These are phyloP conservation scores for Dictyophora rubrovolvata DNA, from an alignment of 768 basidiomycete species.

Conservation along the genomic window DNA sequence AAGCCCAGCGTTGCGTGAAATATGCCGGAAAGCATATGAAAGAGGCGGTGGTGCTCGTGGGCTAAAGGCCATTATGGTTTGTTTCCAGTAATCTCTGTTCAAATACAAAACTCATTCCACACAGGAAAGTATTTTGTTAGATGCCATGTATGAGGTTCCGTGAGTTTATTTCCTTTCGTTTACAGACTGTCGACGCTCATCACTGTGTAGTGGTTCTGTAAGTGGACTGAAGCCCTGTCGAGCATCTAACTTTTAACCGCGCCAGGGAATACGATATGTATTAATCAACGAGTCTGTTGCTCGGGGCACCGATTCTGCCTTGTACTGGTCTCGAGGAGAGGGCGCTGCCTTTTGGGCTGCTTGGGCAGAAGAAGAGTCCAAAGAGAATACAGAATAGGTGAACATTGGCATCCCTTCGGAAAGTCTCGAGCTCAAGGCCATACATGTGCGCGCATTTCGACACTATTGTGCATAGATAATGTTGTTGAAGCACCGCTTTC, in stretches of 20 bases:
- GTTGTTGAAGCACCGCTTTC: too few relatives aligned
- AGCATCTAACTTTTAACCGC: not conserved
- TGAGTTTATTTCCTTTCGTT: constrained; percentile 33
- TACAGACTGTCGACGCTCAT: constrained; percentile 1
- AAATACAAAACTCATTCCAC: not conserved
- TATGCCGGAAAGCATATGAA: constrained; percentile 68
- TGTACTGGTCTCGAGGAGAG: constrained; percentile 69
- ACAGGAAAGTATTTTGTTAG: constrained; percentile 72
- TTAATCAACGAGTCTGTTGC: constrained; percentile 68
- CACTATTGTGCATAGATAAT: too few relatives aligned
- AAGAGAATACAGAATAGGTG: constrained; percentile 12
- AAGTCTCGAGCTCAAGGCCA: too few relatives aligned
- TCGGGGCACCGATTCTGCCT: constrained; percentile 46
- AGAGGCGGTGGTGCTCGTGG: constrained; percentile 88
- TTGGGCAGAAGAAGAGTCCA: constrained; percentile 59
- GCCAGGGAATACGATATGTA: constrained; percentile 69
- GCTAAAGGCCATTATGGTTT: constrained; percentile 78
- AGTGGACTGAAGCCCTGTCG: constrained; percentile 16
- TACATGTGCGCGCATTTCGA: too few relatives aligned
- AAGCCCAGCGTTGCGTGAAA: constrained; percentile 63
- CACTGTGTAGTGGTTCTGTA: constrained; percentile 50
- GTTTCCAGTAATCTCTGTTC: not conserved
- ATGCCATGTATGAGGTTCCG: constrained; percentile 91
- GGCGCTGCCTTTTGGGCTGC: constrained; percentile 63
- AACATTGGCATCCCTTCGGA: not conserved